These are phyloP conservation scores for Escallonia rubra DNA, from an alignment of 129 eudicot species.

Conservation along the genomic window DNA sequence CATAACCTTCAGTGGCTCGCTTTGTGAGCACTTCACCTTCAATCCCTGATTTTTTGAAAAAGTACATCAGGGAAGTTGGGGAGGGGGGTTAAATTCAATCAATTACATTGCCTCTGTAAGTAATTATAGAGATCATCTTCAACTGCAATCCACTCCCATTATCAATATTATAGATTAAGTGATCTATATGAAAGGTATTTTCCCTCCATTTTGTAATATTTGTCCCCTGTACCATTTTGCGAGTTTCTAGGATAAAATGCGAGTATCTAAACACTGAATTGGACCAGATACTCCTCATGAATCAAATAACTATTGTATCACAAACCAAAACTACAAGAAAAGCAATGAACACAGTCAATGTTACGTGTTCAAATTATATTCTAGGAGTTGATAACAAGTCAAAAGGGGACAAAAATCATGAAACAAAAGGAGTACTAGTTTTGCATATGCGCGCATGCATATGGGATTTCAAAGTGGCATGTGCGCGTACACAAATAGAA, in stretches of 20 bases:
- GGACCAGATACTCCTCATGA: no score
- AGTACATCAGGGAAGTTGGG: not conserved
- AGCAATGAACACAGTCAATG: no score
- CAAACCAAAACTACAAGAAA: no score
- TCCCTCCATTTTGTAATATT: not conserved
- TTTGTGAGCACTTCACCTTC: slow-evolving; percentile 48
- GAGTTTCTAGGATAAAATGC: no score
- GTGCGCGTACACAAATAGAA: slow-evolving; percentile 27
- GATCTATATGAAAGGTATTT: not conserved
- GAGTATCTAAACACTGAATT: no score
- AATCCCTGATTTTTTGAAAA: slow-evolving; percentile 29
- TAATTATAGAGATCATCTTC: not conserved
- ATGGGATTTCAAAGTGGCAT: not conserved
- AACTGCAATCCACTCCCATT: not conserved
- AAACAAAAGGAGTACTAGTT: no score
- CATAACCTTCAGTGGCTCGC: slow-evolving; percentile 82
- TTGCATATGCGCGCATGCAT: not conserved
- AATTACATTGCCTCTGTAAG: not conserved
- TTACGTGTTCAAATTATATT: no score
- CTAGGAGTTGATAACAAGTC: no score
- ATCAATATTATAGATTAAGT: no score
- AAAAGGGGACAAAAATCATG: no score
- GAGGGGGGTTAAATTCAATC: not conserved
- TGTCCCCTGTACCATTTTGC: no score
- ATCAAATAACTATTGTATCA: no score